These are phyloP conservation scores for Solanum clarkiae DNA, from an alignment of 257 asterid genomes.

Conservation along the genomic window DNA sequence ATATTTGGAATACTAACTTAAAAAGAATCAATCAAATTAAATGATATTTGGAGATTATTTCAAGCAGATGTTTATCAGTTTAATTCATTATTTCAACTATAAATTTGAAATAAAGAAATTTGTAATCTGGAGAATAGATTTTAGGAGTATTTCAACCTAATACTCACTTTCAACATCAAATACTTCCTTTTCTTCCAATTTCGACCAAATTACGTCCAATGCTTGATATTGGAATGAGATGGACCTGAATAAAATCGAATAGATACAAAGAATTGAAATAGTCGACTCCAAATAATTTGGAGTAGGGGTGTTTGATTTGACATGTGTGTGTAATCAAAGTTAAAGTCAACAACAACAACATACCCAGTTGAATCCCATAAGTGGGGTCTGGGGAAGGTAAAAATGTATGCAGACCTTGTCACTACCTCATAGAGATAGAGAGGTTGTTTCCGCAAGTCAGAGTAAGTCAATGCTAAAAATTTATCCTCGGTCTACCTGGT, in stretches of 20 bases:
- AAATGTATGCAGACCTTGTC: too few species aligned
- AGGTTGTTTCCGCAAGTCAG: not conserved
- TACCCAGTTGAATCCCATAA: too few species aligned
- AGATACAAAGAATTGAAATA: not conserved
- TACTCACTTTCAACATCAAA: not conserved
- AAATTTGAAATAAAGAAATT: not conserved
- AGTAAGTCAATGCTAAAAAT: not conserved
- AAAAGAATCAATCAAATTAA: not conserved
- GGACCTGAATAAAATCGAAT: not conserved
- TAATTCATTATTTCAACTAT: not conserved
- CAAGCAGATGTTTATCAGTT: not conserved
- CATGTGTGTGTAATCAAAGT: not conserved
- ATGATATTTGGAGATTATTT: not conserved
- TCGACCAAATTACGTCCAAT: not conserved
- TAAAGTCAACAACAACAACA: not conserved
- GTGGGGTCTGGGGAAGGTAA: too few species aligned
- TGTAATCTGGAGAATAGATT: not conserved
- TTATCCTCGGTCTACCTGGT: not conserved
- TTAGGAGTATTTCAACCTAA: not conserved
- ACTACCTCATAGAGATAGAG: too few species aligned
- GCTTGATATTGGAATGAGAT: not conserved
- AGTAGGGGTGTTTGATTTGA: not conserved
- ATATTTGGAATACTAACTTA: not conserved
- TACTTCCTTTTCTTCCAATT: not conserved
- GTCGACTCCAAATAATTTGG: not conserved